These are phyloP conservation scores for Urostyla sp. DNA, from an alignment of 73 alveolate species.

Conservation along the genomic window DNA sequence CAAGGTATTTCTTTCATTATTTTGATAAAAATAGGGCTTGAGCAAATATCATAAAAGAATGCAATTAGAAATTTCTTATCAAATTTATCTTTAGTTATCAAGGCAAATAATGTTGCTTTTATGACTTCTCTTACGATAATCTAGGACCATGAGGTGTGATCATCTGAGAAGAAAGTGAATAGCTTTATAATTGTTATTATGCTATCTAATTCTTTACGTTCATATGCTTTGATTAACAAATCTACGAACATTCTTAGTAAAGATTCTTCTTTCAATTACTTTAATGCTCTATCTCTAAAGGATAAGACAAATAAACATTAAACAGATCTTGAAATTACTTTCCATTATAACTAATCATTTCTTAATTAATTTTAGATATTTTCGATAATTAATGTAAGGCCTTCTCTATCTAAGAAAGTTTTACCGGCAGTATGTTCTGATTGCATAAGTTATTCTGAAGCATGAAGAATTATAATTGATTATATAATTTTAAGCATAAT, in stretches of 20 bases:
- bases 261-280: constrained; percentile 3
- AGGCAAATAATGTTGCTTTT: constrained; percentile 13
- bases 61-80: constrained; percentile 62
- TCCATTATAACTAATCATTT: constrained; percentile 54
- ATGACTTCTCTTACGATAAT: constrained; percentile 56
- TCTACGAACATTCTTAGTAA: constrained; percentile 20
- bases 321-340: constrained; percentile 10
- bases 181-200: constrained; percentile 38
- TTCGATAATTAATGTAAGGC: constrained; percentile 1
- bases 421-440: neutral
- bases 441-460: constrained; percentile 18
- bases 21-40: constrained; percentile 42
- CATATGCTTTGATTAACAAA: neutral
- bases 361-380: neutral
- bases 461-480: constrained; percentile 49
- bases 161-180: constrained; percentile 61
- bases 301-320: constrained; percentile 54
- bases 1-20: constrained; percentile 63
- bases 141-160: constrained; percentile 50
- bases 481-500: constrained; percentile 12
- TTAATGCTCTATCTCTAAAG: constrained; percentile 31
- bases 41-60: constrained; percentile 49
- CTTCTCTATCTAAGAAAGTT: constrained; percentile 53
- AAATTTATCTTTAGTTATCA: constrained; percentile 48
- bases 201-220: constrained; percentile 2